Evolutionary conservation across 192 early-diverging fungal species (phyloP).

Genomic region (Coemansia sp.): DNA sequence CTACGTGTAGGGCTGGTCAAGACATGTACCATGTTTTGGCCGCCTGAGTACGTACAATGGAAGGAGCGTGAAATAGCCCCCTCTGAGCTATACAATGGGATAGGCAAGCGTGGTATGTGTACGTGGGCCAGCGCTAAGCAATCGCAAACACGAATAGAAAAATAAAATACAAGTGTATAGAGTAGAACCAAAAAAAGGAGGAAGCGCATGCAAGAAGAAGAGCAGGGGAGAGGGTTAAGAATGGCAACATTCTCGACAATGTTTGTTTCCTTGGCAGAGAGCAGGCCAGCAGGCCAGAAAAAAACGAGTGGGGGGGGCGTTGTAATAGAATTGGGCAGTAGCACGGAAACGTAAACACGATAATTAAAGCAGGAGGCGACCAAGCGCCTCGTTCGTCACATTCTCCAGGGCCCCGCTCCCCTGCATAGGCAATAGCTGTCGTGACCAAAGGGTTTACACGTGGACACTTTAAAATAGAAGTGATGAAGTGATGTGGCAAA

Average conservation of each 20-base stretch:
- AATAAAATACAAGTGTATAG: slow-evolving; percentile 2
- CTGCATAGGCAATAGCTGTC: background rate
- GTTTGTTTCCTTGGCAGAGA: slow-evolving; percentile 1
- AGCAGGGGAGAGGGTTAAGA: background rate
- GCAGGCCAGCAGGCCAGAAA: background rate
- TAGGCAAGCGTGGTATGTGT: background rate
- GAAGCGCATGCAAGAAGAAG: background rate
- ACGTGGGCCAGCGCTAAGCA: background rate
- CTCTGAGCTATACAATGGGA: slow-evolving; percentile 1
- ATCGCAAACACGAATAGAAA: background rate
- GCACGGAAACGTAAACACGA: background rate
- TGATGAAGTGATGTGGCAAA: background rate
- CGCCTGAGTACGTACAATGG: background rate
- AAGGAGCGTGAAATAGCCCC: background rate
- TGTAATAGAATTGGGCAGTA: slow-evolving; percentile 2
- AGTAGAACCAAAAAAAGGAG: background rate
- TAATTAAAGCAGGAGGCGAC: background rate
- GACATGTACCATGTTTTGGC: background rate
- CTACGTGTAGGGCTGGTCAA: background rate
- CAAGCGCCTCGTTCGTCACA: background rate
- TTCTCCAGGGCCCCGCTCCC: background rate
- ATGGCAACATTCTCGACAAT: slow-evolving; percentile 1
- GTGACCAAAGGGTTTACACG: background rate
- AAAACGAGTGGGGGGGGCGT: background rate
- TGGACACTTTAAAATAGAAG: background rate